Evolutionary conservation across 2,329 filamentous ascomycete species (phyloP).

Genomic region (Penicillium psychrosexuale): DNA sequence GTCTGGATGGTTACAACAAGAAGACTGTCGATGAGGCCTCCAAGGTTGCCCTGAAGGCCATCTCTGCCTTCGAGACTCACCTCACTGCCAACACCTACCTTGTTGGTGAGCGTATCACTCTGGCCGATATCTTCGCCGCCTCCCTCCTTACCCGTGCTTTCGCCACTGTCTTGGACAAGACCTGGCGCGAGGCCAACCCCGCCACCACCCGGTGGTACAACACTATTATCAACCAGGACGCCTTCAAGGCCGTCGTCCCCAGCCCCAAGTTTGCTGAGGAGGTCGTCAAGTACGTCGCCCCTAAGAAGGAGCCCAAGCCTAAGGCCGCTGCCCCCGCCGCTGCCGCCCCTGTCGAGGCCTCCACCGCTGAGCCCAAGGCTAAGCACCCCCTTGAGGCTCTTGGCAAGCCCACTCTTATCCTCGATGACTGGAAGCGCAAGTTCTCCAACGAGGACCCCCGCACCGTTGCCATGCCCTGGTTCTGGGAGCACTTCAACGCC

Average conservation of each 20-base stretch:
- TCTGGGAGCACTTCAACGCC: slow-evolving; percentile 95
- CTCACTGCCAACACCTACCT: slow-evolving; percentile 93
- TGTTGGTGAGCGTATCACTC: slow-evolving; percentile 93
- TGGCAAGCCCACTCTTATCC: slow-evolving; percentile 71
- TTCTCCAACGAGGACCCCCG: slow-evolving; percentile 95
- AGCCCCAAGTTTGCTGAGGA: slow-evolving; percentile 78
- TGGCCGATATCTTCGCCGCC: slow-evolving; percentile 86
- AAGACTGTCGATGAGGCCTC: slow-evolving; percentile 81
- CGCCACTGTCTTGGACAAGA: slow-evolving; percentile 90
- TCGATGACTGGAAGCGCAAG: slow-evolving; percentile 98
- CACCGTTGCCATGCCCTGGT: slow-evolving; percentile 83
- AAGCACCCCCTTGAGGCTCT: slow-evolving; percentile 95
- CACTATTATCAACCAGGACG: slow-evolving; percentile 87
- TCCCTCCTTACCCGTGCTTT: slow-evolving; percentile 81
- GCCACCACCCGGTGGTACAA: slow-evolving; percentile 91
- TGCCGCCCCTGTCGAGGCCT: slow-evolving; percentile 47
- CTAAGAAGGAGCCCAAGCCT: slow-evolving; percentile 65
- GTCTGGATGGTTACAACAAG: slow-evolving; percentile 91
- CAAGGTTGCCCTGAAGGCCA: slow-evolving; percentile 65
- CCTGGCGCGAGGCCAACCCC: slow-evolving; percentile 79
- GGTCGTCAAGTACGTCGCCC: slow-evolving; percentile 68
- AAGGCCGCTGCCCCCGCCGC: slow-evolving; percentile 59
- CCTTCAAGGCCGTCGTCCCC: slow-evolving; percentile 77
- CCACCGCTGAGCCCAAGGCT: slow-evolving; percentile 72
- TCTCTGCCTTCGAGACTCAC: slow-evolving; percentile 78